These are phyloP conservation scores for Stagonosporopsis tanaceti DNA, from an alignment of 2,329 filamentous ascomycete species.

Conservation along the genomic window DNA sequence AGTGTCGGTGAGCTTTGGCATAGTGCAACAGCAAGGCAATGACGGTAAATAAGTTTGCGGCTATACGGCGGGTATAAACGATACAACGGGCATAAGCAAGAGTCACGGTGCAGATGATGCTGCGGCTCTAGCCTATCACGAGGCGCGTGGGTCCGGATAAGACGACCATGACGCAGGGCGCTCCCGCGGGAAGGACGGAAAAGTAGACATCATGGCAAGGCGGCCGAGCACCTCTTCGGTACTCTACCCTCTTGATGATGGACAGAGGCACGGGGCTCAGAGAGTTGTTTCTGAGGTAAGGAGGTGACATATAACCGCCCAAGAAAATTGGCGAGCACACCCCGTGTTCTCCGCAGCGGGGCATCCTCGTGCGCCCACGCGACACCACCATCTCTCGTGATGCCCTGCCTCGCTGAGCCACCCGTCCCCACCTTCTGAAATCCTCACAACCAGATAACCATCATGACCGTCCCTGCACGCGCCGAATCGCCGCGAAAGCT, in stretches of 20 bases:
- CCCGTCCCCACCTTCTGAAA: neutral
- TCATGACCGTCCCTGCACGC: conserved; percentile 28
- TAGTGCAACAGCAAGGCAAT: neutral
- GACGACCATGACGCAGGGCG: conserved; percentile 5
- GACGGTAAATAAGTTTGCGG: neutral
- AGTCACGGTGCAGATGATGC: conserved; percentile 3
- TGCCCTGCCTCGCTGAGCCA: neutral
- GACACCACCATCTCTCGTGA: neutral
- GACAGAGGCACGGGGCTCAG: too few species aligned
- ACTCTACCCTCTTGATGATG: neutral
- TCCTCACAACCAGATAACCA: neutral
- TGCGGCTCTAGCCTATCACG: conserved; percentile 1
- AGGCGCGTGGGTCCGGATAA: conserved; percentile 7
- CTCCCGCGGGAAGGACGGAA: conserved; percentile 13
- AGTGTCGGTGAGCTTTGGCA: neutral
- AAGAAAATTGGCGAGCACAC: neutral
- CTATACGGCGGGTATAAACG: conserved; percentile 18
- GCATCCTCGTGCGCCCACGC: neutral
- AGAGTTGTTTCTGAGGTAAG: too few species aligned
- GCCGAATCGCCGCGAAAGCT: conserved; percentile 25
- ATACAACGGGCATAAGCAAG: neutral
- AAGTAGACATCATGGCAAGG: conserved; percentile 3
- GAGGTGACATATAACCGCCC: neutral
- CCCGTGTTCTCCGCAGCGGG: conserved; percentile 13
- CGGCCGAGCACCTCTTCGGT: neutral